A percentile compares a stretch with the other conserved stretches of the same genome.
Evolutionary conservation across 1,139 yeast genomes (phyloP).

Genomic region (Blastobotrys elegans): DNA sequence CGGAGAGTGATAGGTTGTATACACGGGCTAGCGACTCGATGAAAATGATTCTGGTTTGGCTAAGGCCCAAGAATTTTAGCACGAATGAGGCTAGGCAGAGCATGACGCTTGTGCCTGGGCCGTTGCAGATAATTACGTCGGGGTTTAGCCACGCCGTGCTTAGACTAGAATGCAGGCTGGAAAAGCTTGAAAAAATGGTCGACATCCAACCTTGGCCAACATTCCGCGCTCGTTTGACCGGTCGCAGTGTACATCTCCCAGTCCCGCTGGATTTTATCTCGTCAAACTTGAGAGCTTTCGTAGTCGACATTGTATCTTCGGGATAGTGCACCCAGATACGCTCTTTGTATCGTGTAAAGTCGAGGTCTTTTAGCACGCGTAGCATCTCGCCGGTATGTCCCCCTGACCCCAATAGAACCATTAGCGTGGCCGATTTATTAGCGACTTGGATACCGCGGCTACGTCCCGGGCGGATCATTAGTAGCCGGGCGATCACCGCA

Average conservation of each 20-base stretch:
- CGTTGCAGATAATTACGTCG: constrained; percentile 58
- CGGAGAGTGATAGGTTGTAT: constrained; percentile 67
- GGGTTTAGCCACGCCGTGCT: constrained; percentile 32
- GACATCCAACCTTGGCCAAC: constrained; percentile 60
- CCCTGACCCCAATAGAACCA: constrained; percentile 42
- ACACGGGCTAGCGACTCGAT: constrained; percentile 91
- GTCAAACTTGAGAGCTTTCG: constrained; percentile 47
- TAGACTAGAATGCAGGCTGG: constrained; percentile 27
- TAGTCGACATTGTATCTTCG: constrained; percentile 56
- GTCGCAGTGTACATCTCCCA: constrained; percentile 26
- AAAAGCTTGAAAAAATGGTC: constrained; percentile 49
- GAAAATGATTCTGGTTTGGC: constrained; percentile 60
- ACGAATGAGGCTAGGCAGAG: constrained; percentile 58
- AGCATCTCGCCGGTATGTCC: constrained; percentile 98
- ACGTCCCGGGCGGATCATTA: constrained; percentile 9
- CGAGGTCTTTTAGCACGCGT: constrained; percentile 48
- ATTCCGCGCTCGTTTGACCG: constrained; percentile 67
- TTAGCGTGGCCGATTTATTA: constrained; percentile 16
- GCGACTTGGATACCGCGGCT: neutral
- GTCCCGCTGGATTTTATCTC: constrained; percentile 3
- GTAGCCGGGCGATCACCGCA: constrained; percentile 7
- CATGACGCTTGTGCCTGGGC: constrained; percentile 92
- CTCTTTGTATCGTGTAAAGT: constrained; percentile 31
- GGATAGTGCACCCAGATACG: constrained; percentile 35
- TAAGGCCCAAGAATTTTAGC: constrained; percentile 49